Base-by-base conservation (phyloP, 352 stramenopile species). In the Phytopythium ostracodes region DNA sequence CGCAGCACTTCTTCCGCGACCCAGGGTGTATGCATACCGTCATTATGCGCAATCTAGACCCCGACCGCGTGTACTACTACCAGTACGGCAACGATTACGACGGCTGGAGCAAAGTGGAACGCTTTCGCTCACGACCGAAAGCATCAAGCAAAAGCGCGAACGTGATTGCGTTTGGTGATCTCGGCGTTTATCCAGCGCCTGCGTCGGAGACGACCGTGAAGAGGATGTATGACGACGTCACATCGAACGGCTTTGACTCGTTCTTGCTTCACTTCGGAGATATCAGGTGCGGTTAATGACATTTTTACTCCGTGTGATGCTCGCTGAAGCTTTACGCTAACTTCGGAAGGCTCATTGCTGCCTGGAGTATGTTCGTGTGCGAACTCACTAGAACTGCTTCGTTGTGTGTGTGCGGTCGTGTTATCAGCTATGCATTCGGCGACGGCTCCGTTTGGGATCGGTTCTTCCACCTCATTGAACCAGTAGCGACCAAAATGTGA, bases 211-310 rank as follows among this genome's bases (percentile, higher is more conserved):
- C 83, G 2, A 92, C 81, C n/a, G 79, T 80, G 24, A 67, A 67
- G 33, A 73, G 76, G 20, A 80, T 85, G 15, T 88, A 72, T 42
- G 40, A 73, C 22, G 83, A 92, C 60, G 72, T 91, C n/a, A 61
- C 79, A 6, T 58, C 46, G 2, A 55, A 66, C 57, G 83, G 70
- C 58, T 91, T 87, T 46, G 76, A 92, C 58, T 77, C 70, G 14
- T 92, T 92, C 60, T 60, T 92, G 56, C 64, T 92, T 18, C 83
- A 92, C 50, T 88, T 92, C 46, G 83, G 83, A 1, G 83, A 91
- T 63, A 78, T 92, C 63, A 92, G 82, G 80, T 90, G 58, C 27
- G 47, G 0, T 56, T 52, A 0, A 56, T 9, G 31, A 14, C 10
- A 10, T 38, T 10, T 38, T 38, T 12, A 38, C 33, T 38, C 14